Evolutionary conservation across 306 rosid species (phyloP).

Genomic region (Glycyrrhiza uralensis): DNA sequence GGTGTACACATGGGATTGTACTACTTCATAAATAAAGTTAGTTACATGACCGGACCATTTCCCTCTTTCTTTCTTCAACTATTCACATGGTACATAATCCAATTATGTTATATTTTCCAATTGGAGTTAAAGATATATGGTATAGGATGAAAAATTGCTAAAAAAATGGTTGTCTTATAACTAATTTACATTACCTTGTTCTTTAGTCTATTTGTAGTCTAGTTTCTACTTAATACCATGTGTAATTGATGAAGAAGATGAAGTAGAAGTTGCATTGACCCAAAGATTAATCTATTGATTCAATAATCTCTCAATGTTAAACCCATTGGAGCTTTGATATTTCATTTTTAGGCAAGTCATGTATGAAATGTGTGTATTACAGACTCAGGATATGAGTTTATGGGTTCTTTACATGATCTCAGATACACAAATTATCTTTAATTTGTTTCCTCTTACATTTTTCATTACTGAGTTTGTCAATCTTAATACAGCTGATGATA

Average conservation of each 20-base stretch:
- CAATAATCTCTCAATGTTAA: neutral
- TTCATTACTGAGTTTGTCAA: neutral
- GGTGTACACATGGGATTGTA: conserved; percentile 14
- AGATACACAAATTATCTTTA: neutral
- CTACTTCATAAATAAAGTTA: neutral
- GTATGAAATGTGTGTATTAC: neutral
- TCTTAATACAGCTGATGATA: conserved; percentile 82
- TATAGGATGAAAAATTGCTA: neutral
- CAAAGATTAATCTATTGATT: neutral
- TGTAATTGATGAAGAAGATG: neutral
- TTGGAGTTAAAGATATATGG: neutral
- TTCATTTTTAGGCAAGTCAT: neutral
- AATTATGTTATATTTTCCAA: neutral
- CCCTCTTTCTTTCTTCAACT: neutral
- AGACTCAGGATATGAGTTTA: neutral
- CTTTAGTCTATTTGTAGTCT: neutral
- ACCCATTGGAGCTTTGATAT: neutral
- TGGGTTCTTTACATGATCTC: neutral
- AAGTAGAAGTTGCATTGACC: neutral
- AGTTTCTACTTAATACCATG: neutral
- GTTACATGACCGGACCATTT: neutral
- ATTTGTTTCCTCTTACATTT: neutral
- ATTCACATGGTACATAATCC: neutral
- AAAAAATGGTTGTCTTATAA: neutral
- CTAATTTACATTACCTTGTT: neutral